phyloP scores from a whole-genome alignment of 352 stramenopile genomes.

The Pythium plurisporium region DNA sequence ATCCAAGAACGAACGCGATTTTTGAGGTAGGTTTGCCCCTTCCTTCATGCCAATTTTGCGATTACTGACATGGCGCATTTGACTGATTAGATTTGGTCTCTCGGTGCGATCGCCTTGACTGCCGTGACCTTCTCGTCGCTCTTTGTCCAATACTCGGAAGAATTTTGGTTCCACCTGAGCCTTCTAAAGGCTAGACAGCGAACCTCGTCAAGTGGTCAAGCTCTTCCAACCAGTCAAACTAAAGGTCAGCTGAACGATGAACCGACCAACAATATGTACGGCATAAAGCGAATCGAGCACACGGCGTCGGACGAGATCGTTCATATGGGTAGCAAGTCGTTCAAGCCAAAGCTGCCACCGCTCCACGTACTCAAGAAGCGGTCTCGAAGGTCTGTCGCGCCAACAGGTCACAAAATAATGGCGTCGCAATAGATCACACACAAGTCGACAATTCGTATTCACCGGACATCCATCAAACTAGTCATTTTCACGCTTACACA shows the following conservation, averaged over 20 bases:
- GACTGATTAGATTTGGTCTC: slow-evolving; percentile 57
- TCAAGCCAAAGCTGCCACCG: slow-evolving; percentile 10
- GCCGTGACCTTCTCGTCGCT: slow-evolving; percentile 31
- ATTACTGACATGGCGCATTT: neutral
- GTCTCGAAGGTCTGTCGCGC: neutral
- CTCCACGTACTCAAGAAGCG: slow-evolving; percentile 16
- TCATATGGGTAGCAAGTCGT: neutral
- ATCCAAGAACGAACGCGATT: slow-evolving; percentile 30
- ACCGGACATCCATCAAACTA: too few relatives aligned
- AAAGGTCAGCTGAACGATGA: neutral
- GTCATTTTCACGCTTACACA: neutral
- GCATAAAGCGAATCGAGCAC: neutral
- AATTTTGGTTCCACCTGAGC: slow-evolving; percentile 44
- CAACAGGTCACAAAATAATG: neutral
- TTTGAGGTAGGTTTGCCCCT: slow-evolving; percentile 32
- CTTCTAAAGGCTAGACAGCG: slow-evolving; percentile 4
- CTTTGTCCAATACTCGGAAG: slow-evolving; percentile 43
- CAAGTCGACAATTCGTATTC: too few relatives aligned
- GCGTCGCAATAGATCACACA: too few relatives aligned
- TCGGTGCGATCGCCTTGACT: slow-evolving; percentile 48
- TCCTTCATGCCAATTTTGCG: neutral
- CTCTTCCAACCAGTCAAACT: neutral
- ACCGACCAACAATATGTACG: neutral
- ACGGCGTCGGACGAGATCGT: neutral
- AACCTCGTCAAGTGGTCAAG: neutral